Percentiles rank a stretch among this genome's conserved stretches.
Conservation (phyloP, 2,329 filamentous ascomycete species). For the Zasmidium cellare region DNA sequence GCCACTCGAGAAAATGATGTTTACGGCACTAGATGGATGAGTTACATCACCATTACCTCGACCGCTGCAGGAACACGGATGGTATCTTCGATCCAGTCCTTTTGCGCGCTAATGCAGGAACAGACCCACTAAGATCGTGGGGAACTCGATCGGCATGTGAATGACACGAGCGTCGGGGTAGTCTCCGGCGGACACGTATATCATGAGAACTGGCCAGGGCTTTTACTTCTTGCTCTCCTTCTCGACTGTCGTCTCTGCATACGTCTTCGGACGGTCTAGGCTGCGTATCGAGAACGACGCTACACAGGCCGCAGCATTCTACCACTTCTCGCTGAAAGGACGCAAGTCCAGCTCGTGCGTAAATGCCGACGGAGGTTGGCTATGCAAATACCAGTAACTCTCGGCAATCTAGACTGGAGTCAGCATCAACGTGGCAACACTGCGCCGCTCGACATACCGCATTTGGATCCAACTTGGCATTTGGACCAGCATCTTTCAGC, state of each 20-base stretch:
- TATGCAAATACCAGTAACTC: slow-evolving; percentile 79
- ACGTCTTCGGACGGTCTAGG: no score
- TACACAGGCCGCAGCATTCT: no score
- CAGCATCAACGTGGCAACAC: not conserved
- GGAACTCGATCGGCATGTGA: not conserved
- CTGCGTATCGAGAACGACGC: no score
- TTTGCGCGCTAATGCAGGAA: slow-evolving; percentile 7
- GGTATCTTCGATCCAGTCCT: not conserved
- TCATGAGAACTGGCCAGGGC: no score
- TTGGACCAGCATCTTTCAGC: slow-evolving; percentile 53
- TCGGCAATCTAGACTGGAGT: slow-evolving; percentile 67
- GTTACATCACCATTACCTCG: not conserved
- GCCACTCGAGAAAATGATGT: not conserved
- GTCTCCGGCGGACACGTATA: no score
- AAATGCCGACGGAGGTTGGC: slow-evolving; percentile 73
- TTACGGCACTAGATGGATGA: not conserved
- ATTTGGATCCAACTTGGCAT: slow-evolving; percentile 70
- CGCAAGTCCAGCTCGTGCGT: slow-evolving; percentile 78
- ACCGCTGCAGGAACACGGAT: not conserved
- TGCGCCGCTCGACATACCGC: slow-evolving; percentile 47
- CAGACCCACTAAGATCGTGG: not conserved
- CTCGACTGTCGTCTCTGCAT: no score
- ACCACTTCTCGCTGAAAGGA: slow-evolving; percentile 81
- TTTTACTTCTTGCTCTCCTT: no score
- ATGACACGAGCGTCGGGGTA: not conserved